phyloP scores from a whole-genome alignment of 192 early-diverging fungal species.

The Obelidium mucronatum region DNA sequence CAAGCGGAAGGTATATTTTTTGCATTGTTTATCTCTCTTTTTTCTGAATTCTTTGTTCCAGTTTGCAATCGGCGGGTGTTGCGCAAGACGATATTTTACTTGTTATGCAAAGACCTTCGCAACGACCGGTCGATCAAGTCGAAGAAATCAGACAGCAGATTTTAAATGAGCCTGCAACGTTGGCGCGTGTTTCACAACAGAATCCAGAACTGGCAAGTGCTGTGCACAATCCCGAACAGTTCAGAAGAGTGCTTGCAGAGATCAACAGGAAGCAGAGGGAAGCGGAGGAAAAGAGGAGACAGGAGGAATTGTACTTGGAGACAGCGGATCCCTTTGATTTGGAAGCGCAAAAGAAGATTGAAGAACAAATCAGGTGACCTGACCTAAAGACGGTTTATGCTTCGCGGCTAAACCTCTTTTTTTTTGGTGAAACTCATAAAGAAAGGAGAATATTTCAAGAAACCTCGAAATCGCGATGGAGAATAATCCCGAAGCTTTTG shows the following conservation, averaged over 20 bases:
- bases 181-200: slow-evolving; percentile 48
- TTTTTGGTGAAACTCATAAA: neutral
- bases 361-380: slow-evolving; percentile 77
- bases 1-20: slow-evolving; percentile 49
- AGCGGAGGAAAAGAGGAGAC: slow-evolving; percentile 58
- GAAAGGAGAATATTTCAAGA: slow-evolving; percentile 24
- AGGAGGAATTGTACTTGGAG: slow-evolving; percentile 57
- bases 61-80: slow-evolving; percentile 36
- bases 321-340: slow-evolving; percentile 89
- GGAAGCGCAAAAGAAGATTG: slow-evolving; percentile 90
- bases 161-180: slow-evolving; percentile 62
- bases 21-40: no score
- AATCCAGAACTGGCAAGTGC: slow-evolving; percentile 73
- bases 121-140: slow-evolving; percentile 42
- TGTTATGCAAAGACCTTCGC: slow-evolving; percentile 49
- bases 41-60: neutral
- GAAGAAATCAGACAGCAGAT: slow-evolving; percentile 70
- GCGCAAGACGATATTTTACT: slow-evolving; percentile 78
- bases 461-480: slow-evolving; percentile 75
- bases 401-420: neutral
- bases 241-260: slow-evolving; percentile 65
- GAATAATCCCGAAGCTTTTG: slow-evolving; percentile 94
- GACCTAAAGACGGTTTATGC: neutral
- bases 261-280: slow-evolving; percentile 64
- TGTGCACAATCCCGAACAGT: slow-evolving; percentile 71